Evolutionary conservation across 176 grass and related monocot genomes (phyloP), one percentile per base, ranked within the genome.

Genomic region (Neostapfia colusana): DNA sequence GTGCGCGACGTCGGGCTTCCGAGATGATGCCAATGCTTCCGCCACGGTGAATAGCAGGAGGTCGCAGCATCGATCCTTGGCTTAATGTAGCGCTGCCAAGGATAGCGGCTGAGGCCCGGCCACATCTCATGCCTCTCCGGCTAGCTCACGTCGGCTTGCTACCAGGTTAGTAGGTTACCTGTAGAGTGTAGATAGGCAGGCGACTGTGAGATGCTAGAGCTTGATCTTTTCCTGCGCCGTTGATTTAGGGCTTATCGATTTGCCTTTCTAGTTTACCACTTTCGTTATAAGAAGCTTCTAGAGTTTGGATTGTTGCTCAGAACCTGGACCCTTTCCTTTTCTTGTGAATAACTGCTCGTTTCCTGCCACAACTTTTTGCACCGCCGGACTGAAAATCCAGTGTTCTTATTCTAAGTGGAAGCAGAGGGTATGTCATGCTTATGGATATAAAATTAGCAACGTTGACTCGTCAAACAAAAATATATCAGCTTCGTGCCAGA

Each of bases 401-500:
- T 66, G 76, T 67, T 70, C 65, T 62, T 69, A 70, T 63, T 77
- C 51, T 50, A 69, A 58, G 20, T 15, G 6, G 18, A 65, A 65
- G 74, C 43, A 51, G 31, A 65, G 20, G 12, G 10, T 9, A 31
- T 31, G 8, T 23, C 34, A 73, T 20, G 48, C 49, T 34, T 76
- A 76, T 24, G 20, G 5, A 31, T 21, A 38, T 65, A 50, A 20
- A 65, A 24, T 8, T 63, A 31, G 25, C 16, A 79, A 73, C 7
- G 44, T 38, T 26, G 55, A 58, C 26, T 58, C 23, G 55, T 26
- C 23, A 25, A 11, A 57, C 21, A 57, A 57, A 21, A 57, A 58
- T 26, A 26, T 58, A 58, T 58, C 55, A 8, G 12, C 55, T 58
- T 13, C 50, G 20, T 49, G 48, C 28, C 48, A 34, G 60, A 40